Evolutionary conservation across 2,329 filamentous ascomycete species (phyloP).

Genomic region (Phaeosphaeria sp.): DNA sequence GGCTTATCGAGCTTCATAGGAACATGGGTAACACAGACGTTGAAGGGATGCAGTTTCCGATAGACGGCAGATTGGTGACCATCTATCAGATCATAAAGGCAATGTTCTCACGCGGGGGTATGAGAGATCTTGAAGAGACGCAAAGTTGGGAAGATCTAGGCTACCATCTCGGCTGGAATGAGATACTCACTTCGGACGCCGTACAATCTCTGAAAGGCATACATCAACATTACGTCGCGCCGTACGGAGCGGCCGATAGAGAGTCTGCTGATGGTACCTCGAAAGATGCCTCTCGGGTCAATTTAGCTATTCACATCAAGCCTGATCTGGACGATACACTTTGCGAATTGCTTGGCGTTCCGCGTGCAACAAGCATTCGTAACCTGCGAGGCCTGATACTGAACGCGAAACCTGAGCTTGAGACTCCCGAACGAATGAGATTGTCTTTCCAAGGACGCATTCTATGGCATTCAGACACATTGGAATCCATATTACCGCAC

Average conservation of each 20-base stretch:
- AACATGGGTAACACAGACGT: neutral
- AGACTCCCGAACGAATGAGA: neutral
- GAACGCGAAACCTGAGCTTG: neutral
- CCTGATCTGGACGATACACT: no score
- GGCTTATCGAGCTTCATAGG: neutral
- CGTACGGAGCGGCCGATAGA: neutral
- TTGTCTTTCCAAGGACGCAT: neutral
- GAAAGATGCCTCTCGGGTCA: neutral
- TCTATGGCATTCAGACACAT: neutral
- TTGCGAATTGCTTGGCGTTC: neutral
- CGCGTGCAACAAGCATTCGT: neutral
- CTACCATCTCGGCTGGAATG: neutral
- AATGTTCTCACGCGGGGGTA: neutral
- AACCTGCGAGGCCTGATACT: neutral
- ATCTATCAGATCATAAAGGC: neutral
- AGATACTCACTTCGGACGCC: neutral
- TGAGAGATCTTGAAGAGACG: neutral
- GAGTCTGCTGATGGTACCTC: no score
- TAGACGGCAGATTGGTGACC: neutral
- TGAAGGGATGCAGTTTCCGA: neutral
- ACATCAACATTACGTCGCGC: neutral
- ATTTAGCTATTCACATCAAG: neutral
- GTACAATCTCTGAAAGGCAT: neutral
- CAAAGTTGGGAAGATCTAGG: neutral
- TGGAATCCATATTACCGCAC: neutral